Evolutionary conservation across 305 asterid genomes (phyloP).

Genomic region (Petunia hybrid): DNA sequence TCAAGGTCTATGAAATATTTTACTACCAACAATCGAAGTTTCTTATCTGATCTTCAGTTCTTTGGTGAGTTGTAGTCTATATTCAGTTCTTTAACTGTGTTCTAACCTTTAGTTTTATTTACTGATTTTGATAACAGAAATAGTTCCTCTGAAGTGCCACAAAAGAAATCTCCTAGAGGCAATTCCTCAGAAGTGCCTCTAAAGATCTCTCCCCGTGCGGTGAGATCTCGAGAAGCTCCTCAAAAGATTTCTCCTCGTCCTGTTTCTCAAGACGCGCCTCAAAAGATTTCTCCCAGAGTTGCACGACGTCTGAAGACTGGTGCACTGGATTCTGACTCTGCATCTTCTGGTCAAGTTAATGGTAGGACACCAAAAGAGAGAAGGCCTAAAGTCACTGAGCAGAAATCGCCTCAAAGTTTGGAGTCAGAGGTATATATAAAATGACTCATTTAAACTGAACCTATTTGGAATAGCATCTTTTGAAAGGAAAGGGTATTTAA

Average conservation of each 20-base stretch:
- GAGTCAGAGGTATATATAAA: slow-evolving; percentile 61
- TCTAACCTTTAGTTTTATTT: background rate
- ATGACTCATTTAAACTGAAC: background rate
- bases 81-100: background rate
- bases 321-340: slow-evolving; percentile 58
- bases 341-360: slow-evolving; percentile 58
- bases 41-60: background rate
- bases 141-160: slow-evolving; percentile 49
- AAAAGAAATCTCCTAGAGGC: slow-evolving; percentile 60
- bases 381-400: slow-evolving; percentile 61
- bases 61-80: background rate
- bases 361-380: slow-evolving; percentile 59
- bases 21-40: background rate
- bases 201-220: slow-evolving; percentile 59
- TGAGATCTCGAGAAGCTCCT: slow-evolving; percentile 49
- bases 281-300: slow-evolving; percentile 64
- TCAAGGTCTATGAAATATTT: background rate
- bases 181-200: slow-evolving; percentile 48
- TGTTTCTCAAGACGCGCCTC: slow-evolving; percentile 54
- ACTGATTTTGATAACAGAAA: slow-evolving; percentile 41
- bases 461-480: background rate
- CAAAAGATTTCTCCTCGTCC: slow-evolving; percentile 64
- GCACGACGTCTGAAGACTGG: slow-evolving; percentile 69
- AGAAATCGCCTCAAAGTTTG: slow-evolving; percentile 64
- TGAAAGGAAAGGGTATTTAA: background rate